Conservation (phyloP, 73 alveolate genomes). For the Paraurostyla sp. region DNA sequence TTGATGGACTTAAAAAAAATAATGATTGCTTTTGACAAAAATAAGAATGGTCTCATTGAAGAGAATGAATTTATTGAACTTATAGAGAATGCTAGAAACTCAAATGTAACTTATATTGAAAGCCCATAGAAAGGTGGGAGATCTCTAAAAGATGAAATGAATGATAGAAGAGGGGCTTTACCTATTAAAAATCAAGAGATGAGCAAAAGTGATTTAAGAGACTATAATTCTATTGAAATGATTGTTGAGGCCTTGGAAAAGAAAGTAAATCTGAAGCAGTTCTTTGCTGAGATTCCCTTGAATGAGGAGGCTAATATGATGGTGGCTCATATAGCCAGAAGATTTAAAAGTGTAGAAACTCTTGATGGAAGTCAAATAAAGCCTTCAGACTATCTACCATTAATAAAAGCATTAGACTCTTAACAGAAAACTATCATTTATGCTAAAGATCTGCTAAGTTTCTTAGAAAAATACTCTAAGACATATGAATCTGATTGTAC, state of each 20-base stretch:
- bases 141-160: background rate
- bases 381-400: slow-evolving; percentile 20
- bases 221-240: background rate
- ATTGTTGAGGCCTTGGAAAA: background rate
- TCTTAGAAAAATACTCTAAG: background rate
- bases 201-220: no score
- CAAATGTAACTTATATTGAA: slow-evolving; percentile 5
- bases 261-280: background rate
- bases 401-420: slow-evolving; percentile 3
- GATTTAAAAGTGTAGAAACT: background rate
- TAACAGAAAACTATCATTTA: background rate
- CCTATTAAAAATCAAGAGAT: background rate
- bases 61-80: slow-evolving; percentile 45
- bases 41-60: slow-evolving; percentile 50
- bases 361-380: background rate
- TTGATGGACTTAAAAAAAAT: slow-evolving; percentile 23
- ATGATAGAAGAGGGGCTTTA: background rate
- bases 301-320: background rate
- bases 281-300: background rate
- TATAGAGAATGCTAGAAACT: slow-evolving; percentile 57
- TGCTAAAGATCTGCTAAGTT: slow-evolving; percentile 23
- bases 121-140: background rate
- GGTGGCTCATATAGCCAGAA: background rate
- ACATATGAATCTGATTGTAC: slow-evolving; percentile 25
- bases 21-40: slow-evolving; percentile 47